Conservation (phyloP, 108 stramenopile genomes). For the Skeletonema costatum region DNA sequence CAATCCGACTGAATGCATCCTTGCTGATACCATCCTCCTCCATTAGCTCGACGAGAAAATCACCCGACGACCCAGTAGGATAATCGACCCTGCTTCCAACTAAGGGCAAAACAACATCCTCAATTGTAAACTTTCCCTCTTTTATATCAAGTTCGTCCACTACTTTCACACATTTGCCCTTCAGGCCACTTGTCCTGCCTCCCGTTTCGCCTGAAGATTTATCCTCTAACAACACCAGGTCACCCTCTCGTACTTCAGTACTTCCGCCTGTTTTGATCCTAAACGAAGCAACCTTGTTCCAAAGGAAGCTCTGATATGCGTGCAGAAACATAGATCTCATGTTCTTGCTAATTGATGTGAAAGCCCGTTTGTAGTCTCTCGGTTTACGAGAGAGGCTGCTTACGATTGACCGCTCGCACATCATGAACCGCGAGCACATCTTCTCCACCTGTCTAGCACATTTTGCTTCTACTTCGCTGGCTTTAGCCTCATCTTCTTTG, state of each 20-base stretch:
- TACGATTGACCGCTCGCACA: slow-evolving; percentile 69
- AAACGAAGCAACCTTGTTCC: slow-evolving; percentile 77
- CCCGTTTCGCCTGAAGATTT: slow-evolving; percentile 31
- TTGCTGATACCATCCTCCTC: slow-evolving; percentile 56
- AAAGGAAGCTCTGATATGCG: slow-evolving; percentile 87
- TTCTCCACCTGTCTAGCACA: slow-evolving; percentile 52
- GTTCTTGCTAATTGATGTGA: slow-evolving; percentile 75
- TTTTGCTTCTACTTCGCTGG: slow-evolving; percentile 57
- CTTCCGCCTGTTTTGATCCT: slow-evolving; percentile 62
- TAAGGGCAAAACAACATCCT: slow-evolving; percentile 88
- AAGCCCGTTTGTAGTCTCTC: slow-evolving; percentile 84
- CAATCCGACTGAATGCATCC: slow-evolving; percentile 49
- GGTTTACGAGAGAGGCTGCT: slow-evolving; percentile 65
- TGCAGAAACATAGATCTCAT: slow-evolving; percentile 91
- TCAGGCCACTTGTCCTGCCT: slow-evolving; percentile 48
- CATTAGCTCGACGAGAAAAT: slow-evolving; percentile 57
- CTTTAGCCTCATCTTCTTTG: slow-evolving; percentile 40
- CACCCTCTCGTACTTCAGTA: slow-evolving; percentile 57
- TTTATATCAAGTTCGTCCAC: slow-evolving; percentile 69
- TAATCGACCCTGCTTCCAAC: slow-evolving; percentile 69
- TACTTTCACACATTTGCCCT: slow-evolving; percentile 57
- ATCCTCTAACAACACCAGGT: slow-evolving; percentile 68
- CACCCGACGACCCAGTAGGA: slow-evolving; percentile 61
- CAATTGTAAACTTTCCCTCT: slow-evolving; percentile 54
- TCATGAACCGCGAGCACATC: slow-evolving; percentile 70